A percentile compares a stretch with the other conserved stretches of the same genome.
Conservation (phyloP, 306 rosid genomes). For the Quercus berberidifolia region DNA sequence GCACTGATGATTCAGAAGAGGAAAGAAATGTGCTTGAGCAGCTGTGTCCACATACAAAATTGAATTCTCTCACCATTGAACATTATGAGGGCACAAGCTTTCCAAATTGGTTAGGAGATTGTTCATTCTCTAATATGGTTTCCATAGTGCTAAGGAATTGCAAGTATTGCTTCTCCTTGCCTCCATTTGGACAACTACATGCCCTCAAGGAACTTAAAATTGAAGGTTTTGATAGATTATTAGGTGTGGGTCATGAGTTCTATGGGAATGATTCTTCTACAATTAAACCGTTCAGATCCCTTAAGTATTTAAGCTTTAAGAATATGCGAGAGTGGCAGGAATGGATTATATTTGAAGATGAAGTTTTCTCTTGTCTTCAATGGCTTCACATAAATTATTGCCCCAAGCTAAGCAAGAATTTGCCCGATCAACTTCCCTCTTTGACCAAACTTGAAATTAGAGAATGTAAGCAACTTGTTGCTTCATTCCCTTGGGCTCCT, state of each 20-base stretch:
- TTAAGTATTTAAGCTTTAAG: background rate
- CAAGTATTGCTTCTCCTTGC: background rate
- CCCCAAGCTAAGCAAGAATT: background rate
- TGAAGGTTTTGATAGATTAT: background rate
- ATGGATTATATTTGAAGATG: background rate
- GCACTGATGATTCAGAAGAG: background rate
- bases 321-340: background rate
- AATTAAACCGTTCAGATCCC: background rate
- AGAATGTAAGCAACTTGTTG: background rate
- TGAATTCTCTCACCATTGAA: background rate
- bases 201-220: constrained; percentile 23
- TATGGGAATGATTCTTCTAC: background rate
- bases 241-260: background rate
- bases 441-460: background rate
- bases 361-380: constrained; percentile 3
- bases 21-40: constrained; percentile 23
- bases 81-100: constrained; percentile 6
- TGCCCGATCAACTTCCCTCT: background rate
- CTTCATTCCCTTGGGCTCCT: background rate
- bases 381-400: background rate
- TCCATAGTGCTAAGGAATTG: background rate
- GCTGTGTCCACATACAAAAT: constrained; percentile 14
- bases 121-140: constrained; percentile 13
- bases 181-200: background rate
- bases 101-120: constrained; percentile 25